Base-by-base conservation (phyloP, 768 basidiomycete genomes). In the Mycena sanguinolenta region DNA sequence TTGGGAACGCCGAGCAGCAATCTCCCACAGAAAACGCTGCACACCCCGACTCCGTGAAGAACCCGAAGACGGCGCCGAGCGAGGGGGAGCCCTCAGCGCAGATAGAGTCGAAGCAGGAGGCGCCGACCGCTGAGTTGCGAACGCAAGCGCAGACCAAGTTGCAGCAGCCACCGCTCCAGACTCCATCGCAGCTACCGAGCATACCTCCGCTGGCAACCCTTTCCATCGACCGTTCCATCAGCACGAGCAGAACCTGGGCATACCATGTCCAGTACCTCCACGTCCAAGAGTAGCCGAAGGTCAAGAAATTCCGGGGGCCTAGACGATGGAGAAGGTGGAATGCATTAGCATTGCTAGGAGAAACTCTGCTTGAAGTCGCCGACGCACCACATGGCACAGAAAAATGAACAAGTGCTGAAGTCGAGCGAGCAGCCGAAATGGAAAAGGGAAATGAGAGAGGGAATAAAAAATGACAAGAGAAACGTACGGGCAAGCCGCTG, bases 1-100 rank as follows among this genome's bases (percentile, higher is more conserved):
- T 53, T 23, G 66, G 66, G n/a, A 61, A 21, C n/a, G 23, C 39
- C 39, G 61, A 52, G 60, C 19, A 53, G 67, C 53, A 62, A 68
- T 68, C 61, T 14, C 67, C 67, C 66, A 12, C 36, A 34, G 34
- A 55, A 54, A 8, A 16, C 6, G 16, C 65, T 66, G 65, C 55
- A 66, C n/a, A 50, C 50, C 42, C 65, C 55, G 57, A n/a, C 19
- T 19, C 13, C 57, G 25, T 36, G 58, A 34, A 58, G 9, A 25
- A 8, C 23, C 36, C 39, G 30, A 28, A 13, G 12, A 42, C 28
- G 10, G 63, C 23, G 49, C 49, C 49, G 27, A 25, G 12, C 5
- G 49, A n/a, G n/a, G 23, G 49, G 49, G 23, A 50, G 65, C 38
- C 58, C 32, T 6, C 65, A 14, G 50, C 58, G 58, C 58, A 60